Conservation (phyloP, 1,284 basidiomycete species). For the Cronartium quercuum region DNA sequence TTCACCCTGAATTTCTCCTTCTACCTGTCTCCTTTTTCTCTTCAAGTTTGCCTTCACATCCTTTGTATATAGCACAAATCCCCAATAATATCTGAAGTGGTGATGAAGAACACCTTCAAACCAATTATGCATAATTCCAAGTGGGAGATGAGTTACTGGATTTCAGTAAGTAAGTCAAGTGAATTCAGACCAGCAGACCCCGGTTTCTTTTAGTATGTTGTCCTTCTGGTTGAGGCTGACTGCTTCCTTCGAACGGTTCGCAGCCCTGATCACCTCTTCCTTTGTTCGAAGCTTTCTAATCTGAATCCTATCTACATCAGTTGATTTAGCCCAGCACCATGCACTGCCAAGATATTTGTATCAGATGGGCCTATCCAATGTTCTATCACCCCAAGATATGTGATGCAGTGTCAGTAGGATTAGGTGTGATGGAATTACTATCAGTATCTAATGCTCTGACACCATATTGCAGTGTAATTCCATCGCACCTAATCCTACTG, state of each 20-base stretch:
- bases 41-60: not conserved
- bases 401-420: no score
- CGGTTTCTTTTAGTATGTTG: not conserved
- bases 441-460: no score
- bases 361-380: no score
- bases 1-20: not conserved
- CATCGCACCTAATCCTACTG: no score
- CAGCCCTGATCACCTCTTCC: not conserved
- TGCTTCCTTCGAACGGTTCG: not conserved
- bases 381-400: no score
- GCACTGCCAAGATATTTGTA: not conserved
- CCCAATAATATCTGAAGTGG: conserved; percentile 9
- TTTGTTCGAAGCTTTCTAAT: not conserved
- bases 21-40: not conserved
- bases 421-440: no score
- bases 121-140: conserved; percentile 29
- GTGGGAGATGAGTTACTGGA: conserved; percentile 2
- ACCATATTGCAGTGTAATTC: no score
- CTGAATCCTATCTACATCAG: not conserved
- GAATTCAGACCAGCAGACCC: not conserved
- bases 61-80: not conserved
- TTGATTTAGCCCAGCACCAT: not conserved
- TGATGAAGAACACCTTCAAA: conserved; percentile 1
- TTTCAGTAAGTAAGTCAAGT: not conserved
- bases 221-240: not conserved